Conservation (phyloP, 208 protist species). For the Leishmania mexicana region DNA sequence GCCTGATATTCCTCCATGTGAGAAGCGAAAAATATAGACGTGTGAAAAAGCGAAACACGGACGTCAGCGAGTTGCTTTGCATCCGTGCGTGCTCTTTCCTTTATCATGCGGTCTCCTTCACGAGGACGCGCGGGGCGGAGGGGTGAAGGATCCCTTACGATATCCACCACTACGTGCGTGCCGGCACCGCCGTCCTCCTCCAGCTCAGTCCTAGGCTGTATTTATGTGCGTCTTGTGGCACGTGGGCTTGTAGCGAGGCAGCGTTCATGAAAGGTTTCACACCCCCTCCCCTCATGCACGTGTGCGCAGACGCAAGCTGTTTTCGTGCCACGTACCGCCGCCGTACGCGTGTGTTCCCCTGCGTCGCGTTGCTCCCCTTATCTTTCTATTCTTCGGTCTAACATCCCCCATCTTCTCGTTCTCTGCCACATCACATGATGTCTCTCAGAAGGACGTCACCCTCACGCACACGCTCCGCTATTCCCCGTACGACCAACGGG, state of each 20-base stretch:
- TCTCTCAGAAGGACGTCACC: neutral
- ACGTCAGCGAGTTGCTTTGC: neutral
- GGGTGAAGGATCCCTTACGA: neutral
- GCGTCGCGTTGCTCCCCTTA: neutral
- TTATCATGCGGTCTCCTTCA: neutral
- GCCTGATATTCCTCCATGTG: neutral
- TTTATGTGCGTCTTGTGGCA: neutral
- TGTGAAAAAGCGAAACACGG: neutral
- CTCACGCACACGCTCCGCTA: neutral
- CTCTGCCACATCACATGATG: neutral
- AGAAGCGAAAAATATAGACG: neutral
- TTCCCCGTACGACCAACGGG: neutral
- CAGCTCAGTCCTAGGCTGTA: neutral
- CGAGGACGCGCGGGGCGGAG: neutral
- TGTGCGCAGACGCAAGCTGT: neutral
- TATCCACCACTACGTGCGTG: neutral
- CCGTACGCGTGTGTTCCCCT: neutral
- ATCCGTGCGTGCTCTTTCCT: neutral
- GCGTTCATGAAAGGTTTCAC: neutral
- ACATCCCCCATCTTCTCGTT: neutral
- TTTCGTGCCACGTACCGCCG: neutral
- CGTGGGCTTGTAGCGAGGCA: too few species aligned
- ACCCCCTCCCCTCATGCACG: neutral
- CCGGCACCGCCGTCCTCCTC: neutral
- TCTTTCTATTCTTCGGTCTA: neutral